phyloP scores from a whole-genome alignment of 2,329 filamentous ascomycete genomes.

The Aspergillus brunneoviolaceus region DNA sequence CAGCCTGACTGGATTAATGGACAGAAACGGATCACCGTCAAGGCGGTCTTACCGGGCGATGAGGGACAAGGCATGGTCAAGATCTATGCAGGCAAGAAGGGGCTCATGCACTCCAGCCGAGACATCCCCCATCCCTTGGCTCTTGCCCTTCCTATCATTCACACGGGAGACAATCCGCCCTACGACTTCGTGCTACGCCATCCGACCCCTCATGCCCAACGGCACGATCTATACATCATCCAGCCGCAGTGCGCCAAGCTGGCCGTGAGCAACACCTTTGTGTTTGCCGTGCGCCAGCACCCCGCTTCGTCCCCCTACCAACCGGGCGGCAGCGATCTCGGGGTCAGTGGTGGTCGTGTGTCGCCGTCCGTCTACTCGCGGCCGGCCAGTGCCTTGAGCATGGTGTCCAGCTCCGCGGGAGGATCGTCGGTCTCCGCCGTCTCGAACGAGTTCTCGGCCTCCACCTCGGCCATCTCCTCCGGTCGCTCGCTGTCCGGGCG shows the following conservation, averaged over 20 bases:
- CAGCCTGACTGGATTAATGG: slow-evolving; percentile 90
- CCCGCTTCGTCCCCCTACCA: slow-evolving; percentile 60
- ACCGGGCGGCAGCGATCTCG: slow-evolving; percentile 34
- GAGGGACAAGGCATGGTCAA: slow-evolving; percentile 86
- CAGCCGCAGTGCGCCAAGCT: slow-evolving; percentile 90
- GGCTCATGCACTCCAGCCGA: slow-evolving; percentile 95
- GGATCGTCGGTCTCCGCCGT: slow-evolving; percentile 52
- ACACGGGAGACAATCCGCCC: slow-evolving; percentile 86
- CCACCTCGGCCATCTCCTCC: slow-evolving; percentile 56
- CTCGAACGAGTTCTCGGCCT: slow-evolving; percentile 43
- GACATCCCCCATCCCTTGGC: slow-evolving; percentile 92
- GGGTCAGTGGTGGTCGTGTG: slow-evolving; percentile 45
- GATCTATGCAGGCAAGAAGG: slow-evolving; percentile 89
- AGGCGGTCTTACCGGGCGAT: slow-evolving; percentile 86
- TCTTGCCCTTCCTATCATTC: slow-evolving; percentile 83
- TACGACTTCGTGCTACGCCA: slow-evolving; percentile 93
- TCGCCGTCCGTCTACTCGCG: slow-evolving; percentile 55
- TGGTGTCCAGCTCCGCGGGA: slow-evolving; percentile 56
- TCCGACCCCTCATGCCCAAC: slow-evolving; percentile 94
- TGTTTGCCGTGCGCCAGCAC: slow-evolving; percentile 93
- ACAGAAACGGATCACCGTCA: slow-evolving; percentile 87
- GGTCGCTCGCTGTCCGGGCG: slow-evolving; percentile 33
- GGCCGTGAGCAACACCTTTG: slow-evolving; percentile 94
- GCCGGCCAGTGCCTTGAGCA: slow-evolving; percentile 60
- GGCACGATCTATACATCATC: slow-evolving; percentile 94